A percentile compares a stretch with the other conserved stretches of the same genome.
Evolutionary conservation across 1,139 yeast species (phyloP).

Genomic region (Pichia sp.): DNA sequence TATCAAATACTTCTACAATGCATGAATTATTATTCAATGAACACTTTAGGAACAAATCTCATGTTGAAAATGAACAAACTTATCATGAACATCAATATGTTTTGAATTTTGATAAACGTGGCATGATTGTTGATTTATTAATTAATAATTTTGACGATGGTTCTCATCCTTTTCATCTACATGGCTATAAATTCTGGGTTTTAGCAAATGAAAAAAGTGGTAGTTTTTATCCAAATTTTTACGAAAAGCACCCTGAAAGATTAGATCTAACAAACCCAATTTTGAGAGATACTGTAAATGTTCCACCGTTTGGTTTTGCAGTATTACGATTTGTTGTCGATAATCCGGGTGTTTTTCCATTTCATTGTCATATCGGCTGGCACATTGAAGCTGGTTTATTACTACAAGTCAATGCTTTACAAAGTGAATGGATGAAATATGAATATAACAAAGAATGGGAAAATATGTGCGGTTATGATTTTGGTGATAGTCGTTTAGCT

Average conservation of each 20-base stretch:
- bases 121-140: slow-evolving; percentile 47
- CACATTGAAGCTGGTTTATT: slow-evolving; percentile 78
- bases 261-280: slow-evolving; percentile 38
- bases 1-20: slow-evolving; percentile 12
- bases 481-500: slow-evolving; percentile 6
- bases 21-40: slow-evolving; percentile 12
- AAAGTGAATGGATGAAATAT: slow-evolving; percentile 12
- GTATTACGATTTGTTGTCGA: slow-evolving; percentile 62
- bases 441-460: slow-evolving; percentile 10
- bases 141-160: slow-evolving; percentile 63
- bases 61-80: slow-evolving; percentile 6
- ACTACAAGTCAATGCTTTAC: slow-evolving; percentile 16
- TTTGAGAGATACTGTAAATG: slow-evolving; percentile 62
- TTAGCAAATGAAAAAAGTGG: slow-evolving; percentile 19
- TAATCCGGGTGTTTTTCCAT: slow-evolving; percentile 89
- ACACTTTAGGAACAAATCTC: slow-evolving; percentile 2
- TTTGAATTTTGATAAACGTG: slow-evolving; percentile 14
- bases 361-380: slow-evolving; percentile 96
- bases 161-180: slow-evolving; percentile 70
- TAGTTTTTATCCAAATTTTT: slow-evolving; percentile 41
- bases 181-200: slow-evolving; percentile 53
- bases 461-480: slow-evolving; percentile 15
- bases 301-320: slow-evolving; percentile 63
- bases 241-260: slow-evolving; percentile 35
- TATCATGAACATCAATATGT: slow-evolving; percentile 10